Base-by-base conservation (phyloP, 2,329 filamentous ascomycete genomes). In the Plenodomus biglobosus region DNA sequence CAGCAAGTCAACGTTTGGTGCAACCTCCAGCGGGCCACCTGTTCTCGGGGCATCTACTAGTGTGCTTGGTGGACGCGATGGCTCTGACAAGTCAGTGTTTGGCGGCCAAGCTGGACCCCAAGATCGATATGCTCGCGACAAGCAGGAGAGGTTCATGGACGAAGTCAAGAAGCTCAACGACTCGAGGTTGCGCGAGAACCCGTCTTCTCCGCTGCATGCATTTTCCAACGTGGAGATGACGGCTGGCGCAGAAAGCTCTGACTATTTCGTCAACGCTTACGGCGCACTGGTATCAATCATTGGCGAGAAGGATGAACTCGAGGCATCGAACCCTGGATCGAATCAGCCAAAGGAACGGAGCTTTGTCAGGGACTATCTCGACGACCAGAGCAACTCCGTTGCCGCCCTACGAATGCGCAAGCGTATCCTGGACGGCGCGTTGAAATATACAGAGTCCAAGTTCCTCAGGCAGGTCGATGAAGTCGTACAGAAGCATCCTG, bases 191-290 rank as follows among this genome's bases (percentile, higher is more conserved):
- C 78, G 84, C 59, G 82, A 83, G 63, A 79, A 73, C 40, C 80
- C 84, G 0, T 94, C 87, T 64, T 86, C 90, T 2, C 77, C 96
- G 24, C 77, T 95, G 21, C 79, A 86, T 56, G 84, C 90, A 64
- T 87, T 97, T 61, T 83, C 84, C 7, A 81, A 85, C 34, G 84
- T 94, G 41, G 90, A 95, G 70, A 76, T 78, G 44, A 83, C 83
- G 59, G 83, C 86, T 15, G 82, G 84, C 42, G 87, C 90, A 54
- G 82, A 88, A 55, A 85, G 89, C 64, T 84, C 86, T 37, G 81
- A 83, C 24, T 85, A 95, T 62, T 78, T 96, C 20, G 80, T 87
- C 36, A 88, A 94, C 66, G 88, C 92, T 2, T 96, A 96, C 68
- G 81, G 84, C 53, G 90, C 91, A 30, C 80, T 96, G 53, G 84